A percentile compares a stretch with the other conserved stretches of the same genome.
These are phyloP conservation scores for Neurospora africana DNA, from an alignment of 495 filamentous ascomycete genomes.

Conservation along the genomic window DNA sequence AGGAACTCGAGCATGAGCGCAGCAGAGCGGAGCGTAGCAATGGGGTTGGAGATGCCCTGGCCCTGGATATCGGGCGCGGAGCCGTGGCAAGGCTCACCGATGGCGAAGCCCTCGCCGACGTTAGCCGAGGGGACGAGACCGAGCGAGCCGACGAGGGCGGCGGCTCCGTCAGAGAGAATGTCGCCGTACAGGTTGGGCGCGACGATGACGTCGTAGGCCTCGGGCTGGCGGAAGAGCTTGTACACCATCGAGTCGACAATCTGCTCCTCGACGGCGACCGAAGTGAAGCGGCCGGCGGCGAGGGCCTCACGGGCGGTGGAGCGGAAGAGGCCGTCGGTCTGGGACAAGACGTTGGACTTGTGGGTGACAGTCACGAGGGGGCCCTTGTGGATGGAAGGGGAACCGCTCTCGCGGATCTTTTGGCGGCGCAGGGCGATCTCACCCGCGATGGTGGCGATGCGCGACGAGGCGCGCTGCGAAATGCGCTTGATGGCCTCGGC, in stretches of 20 bases:
- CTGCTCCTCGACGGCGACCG: constrained; percentile 79
- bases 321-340: constrained; percentile 95
- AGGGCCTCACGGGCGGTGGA: constrained; percentile 65
- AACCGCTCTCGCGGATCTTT: constrained; percentile 49
- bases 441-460: constrained; percentile 87
- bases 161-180: constrained; percentile 90
- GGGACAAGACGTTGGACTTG: constrained; percentile 93
- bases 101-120: constrained; percentile 88
- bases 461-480: constrained; percentile 64
- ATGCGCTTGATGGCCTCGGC: constrained; percentile 98
- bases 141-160: constrained; percentile 86
- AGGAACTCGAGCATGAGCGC: constrained; percentile 96
- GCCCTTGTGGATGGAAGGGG: constrained; percentile 46
- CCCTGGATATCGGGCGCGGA: constrained; percentile 94
- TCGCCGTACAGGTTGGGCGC: constrained; percentile 98
- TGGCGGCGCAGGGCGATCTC: constrained; percentile 86
- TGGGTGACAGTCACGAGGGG: constrained; percentile 93
- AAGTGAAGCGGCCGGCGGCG: constrained; percentile 46
- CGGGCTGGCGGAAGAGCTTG: constrained; percentile 94
- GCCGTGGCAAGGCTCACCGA: constrained; percentile 97
- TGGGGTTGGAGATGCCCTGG: constrained; percentile 84
- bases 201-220: constrained; percentile 92
- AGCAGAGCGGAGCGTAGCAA: constrained; percentile 85
- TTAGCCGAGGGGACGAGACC: constrained; percentile 95
- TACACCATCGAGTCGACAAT: constrained; percentile 99